Base-by-base conservation (phyloP, 129 eudicot genomes). In the Centrapalus pauciflorus region DNA sequence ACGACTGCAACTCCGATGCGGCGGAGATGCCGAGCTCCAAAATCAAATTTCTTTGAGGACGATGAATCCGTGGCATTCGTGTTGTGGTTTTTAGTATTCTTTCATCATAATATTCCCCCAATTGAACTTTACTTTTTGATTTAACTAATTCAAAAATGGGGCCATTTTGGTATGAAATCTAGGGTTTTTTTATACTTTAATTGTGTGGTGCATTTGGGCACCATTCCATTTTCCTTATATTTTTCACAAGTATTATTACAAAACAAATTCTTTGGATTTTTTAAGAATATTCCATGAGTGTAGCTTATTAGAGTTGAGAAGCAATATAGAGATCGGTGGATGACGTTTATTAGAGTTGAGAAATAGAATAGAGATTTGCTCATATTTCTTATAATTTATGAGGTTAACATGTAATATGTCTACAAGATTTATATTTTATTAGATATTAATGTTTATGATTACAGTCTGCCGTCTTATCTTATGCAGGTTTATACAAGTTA, bases 21-120 rank as follows among this genome's bases (percentile, higher is more conserved):
- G 73, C 81, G 87, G 87, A 83, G 77, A 71, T 35, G 75, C 26
- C 80, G 64, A 73, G 76, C 61, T 17, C 4, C 20, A 16, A 40
- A 62, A 72, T 40, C 66, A 27, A 69, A 29, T 9, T 72, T 73
- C 23, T 51, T 77, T 63, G 74, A 69, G 55, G 73, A 61, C 81
- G 83, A 75, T 75, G 81, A 82, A 65, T 66, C 76, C 81, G 77
- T 72, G 54, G 52, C 61, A 54, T 40, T 57, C 56, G 65, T 58
- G 81, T 14, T 67, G 73, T 43, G n/a, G n/a, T n/a, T n/a, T 66
- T 59, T 29, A 41, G 48, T 55, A 16, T 13, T 37, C 69, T 72
- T 41, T 41, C 62, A 19, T 30, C 16, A 19, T n/a, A n/a, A n/a
- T 38, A 51, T 62, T 21, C 61, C 48, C 46, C 28, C 10, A 19